Conservation (phyloP, 441 rosid species). For the Biscutella auriculata region DNA sequence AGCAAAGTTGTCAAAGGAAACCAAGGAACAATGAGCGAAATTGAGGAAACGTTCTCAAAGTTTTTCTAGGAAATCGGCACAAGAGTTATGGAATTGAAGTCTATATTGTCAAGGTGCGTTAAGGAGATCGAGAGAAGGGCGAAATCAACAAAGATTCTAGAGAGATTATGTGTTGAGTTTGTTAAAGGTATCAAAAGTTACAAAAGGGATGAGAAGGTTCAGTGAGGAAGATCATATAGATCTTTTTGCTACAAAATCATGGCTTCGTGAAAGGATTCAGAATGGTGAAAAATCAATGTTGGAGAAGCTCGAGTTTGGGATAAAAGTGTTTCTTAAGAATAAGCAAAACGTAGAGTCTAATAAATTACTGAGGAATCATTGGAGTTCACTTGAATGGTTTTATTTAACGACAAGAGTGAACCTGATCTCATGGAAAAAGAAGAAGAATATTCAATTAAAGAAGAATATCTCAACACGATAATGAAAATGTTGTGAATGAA, state of each 20-base stretch:
- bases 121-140: no score
- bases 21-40: no score
- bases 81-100: no score
- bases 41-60: no score
- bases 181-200: slow-evolving; percentile 75
- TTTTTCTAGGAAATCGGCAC: no score
- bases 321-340: slow-evolving; percentile 64
- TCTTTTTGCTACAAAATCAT: slow-evolving; percentile 81
- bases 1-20: no score
- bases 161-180: slow-evolving; percentile 84
- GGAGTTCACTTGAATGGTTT: slow-evolving; percentile 68
- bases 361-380: slow-evolving; percentile 28
- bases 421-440: slow-evolving; percentile 48
- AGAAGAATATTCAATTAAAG: slow-evolving; percentile 55
- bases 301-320: slow-evolving; percentile 42
- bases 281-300: slow-evolving; percentile 35
- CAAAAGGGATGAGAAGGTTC: slow-evolving; percentile 59
- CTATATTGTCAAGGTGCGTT: no score
- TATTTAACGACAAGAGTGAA: slow-evolving; percentile 48
- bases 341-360: slow-evolving; percentile 15
- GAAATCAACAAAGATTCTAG: slow-evolving; percentile 52
- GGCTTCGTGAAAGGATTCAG: slow-evolving; percentile 93
- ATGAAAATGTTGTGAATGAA: slow-evolving; percentile 26
- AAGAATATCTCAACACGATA: slow-evolving; percentile 36
- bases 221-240: slow-evolving; percentile 48